Percentiles rank a stretch among this genome's conserved stretches.
Evolutionary conservation across 1,139 yeast species (phyloP).

Genomic region (Maudiozyma humilis): DNA sequence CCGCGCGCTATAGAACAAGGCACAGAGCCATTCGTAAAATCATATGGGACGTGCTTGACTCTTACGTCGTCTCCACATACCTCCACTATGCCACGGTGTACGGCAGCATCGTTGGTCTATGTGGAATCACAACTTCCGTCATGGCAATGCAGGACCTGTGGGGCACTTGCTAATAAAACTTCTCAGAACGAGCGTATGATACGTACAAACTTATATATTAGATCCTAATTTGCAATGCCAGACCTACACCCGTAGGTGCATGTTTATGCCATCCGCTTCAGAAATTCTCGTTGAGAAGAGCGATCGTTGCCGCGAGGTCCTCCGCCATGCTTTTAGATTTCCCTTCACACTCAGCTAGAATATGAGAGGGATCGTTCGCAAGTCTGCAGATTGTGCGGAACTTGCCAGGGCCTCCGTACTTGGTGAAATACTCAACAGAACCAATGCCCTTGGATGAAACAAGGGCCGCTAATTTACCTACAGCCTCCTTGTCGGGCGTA

Average conservation of each 20-base stretch:
- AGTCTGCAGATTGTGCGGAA: constrained; percentile 1
- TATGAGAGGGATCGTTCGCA: neutral
- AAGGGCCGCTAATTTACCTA: neutral
- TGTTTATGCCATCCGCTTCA: too few species aligned
- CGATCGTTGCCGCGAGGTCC: neutral
- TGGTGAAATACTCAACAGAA: neutral
- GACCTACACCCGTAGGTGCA: too few species aligned
- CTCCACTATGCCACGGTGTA: constrained; percentile 52
- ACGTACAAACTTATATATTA: too few species aligned
- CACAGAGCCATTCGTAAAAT: constrained; percentile 51
- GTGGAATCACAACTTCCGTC: constrained; percentile 72
- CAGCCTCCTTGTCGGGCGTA: neutral
- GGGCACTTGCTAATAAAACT: constrained; percentile 11
- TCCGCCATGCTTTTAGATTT: neutral
- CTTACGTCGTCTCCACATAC: constrained; percentile 63
- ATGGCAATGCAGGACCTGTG: constrained; percentile 67
- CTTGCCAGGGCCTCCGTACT: constrained; percentile 1
- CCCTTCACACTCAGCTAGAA: constrained; percentile 1
- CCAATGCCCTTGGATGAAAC: neutral
- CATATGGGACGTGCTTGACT: constrained; percentile 69
- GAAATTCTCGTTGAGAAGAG: too few species aligned
- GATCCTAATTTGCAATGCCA: too few species aligned
- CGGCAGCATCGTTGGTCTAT: constrained; percentile 76
- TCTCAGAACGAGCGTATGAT: too few species aligned
- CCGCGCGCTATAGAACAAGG: constrained; percentile 31